These are phyloP conservation scores for Colletotrichum zoysiae DNA, from an alignment of 2,329 filamentous ascomycete genomes.

Conservation along the genomic window DNA sequence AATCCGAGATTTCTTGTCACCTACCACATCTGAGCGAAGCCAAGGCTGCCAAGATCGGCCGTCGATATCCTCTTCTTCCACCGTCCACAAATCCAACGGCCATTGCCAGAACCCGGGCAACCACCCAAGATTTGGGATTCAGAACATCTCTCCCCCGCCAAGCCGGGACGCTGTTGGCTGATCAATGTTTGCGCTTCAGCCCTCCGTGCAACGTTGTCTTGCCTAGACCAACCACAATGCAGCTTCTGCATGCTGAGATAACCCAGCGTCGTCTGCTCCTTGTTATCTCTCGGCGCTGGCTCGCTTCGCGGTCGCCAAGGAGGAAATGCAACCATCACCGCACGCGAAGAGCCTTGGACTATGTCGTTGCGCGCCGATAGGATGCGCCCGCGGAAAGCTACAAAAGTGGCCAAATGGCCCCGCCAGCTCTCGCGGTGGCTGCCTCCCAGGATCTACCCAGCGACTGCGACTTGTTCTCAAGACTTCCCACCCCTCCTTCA, in stretches of 20 bases:
- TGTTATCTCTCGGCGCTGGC: slow-evolving; percentile 18
- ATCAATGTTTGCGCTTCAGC: background rate
- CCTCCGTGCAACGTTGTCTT: background rate
- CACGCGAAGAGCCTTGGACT: background rate
- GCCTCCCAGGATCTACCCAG: background rate
- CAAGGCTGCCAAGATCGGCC: slow-evolving; percentile 12
- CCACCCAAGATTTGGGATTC: background rate
- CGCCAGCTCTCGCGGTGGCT: background rate
- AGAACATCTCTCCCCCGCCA: background rate
- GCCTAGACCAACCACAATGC: background rate
- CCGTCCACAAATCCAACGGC: background rate
- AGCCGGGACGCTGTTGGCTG: background rate
- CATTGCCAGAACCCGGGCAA: background rate
- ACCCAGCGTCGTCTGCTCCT: background rate
- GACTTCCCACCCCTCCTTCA: background rate
- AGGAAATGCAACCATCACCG: background rate
- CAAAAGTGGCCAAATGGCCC: background rate
- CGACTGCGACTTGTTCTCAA: background rate
- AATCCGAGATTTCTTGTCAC: slow-evolving; percentile 4
- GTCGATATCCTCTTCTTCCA: background rate
- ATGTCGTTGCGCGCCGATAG: background rate
- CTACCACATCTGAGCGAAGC: slow-evolving; percentile 18
- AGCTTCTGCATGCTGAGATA: background rate
- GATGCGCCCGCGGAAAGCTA: slow-evolving; percentile 7
- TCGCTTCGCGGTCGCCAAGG: slow-evolving; percentile 22